Evolutionary conservation across 495 filamentous ascomycete genomes (phyloP), one percentile per base, ranked within the genome.

Genomic region (Staphylotrichum tortipilum): DNA sequence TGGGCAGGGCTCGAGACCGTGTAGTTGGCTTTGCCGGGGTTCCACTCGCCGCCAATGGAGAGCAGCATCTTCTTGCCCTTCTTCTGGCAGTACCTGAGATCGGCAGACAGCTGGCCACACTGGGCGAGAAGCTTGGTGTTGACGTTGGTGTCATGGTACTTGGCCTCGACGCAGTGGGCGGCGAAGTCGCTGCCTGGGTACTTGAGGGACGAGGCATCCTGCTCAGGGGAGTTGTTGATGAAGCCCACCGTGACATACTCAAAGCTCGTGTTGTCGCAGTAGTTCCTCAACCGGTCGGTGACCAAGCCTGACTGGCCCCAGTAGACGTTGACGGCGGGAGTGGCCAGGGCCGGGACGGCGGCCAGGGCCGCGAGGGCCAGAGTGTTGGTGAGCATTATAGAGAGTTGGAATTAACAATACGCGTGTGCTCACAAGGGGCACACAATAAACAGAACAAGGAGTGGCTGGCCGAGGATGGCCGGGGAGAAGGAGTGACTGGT

Each of bases 31-130:
- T 44, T 26, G 14, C 52, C 42, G n/a, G 53, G 40, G 10, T 39
- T 52, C 45, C 40, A 53, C 9, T 44, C 60, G 30, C 81, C 83
- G 29, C 81, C 81, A 24, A 86, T 72, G 24, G 80, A 83, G 15
- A 86, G 65, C 34, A 87, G 63, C 38, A 88, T 77, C 28, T 77
- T 82, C 61, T 83, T 85, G 34, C 78, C 78, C 46, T 74, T 66
- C 7, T 62, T 47, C 62, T 86, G 83, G 64, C 84, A 88, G 22
- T 64, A 69, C 33, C 66, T 59, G 55, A 88, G 83, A 41, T 87
- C 80, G 19, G 58, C 49, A 10, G 71, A 62, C 34, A 76, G 63
- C 15, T 40, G 35, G n/a, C 58, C 65, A 55, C 74, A 77, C 17
- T 62, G 28, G 49, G 48, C 64, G 9, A 72, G 62, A n/a, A 76